Evolutionary conservation across 2,329 filamentous ascomycete species (phyloP), one percentile per base, ranked within the genome.

Genomic region (Trichoderma asperellum): DNA sequence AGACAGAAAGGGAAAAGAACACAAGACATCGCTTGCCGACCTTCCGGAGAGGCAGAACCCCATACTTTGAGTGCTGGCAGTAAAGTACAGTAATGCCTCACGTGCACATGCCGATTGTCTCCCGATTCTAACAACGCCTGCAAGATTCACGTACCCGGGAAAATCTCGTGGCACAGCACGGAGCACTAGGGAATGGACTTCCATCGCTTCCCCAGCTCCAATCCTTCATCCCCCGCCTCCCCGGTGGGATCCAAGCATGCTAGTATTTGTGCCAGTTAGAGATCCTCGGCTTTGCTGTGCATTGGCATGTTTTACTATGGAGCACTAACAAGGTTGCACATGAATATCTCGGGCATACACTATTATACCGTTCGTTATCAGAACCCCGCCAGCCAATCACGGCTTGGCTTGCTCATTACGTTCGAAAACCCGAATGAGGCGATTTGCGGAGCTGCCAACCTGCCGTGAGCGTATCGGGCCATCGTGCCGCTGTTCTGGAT

Each of bases 351-450:
- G 34, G 49, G 47, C 24, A 49, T 35, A 24, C n/a, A 14, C 29
- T 14, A 24, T 12, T 14, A 24, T 12, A 53, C 66, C 62, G 43
- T 34, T 21, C 53, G 62, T 70, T 70, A 70, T 70, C 69, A 68
- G 58, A 40, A 7, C 59, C 24, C 32, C 2, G 24, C 0, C 37
- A 18, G 52, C 69, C 69, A 70, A 70, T 68, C 32, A 60, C 14
- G n/a, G 12, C 2, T 5, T 52, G 12, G 65, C 65, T 70, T 70
- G 69, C 65, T 70, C 69, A 64, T 70, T 70, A 70, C 69, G 69
- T 70, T 64, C 29, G 57, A 43, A 70, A 70, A 68, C 65, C 69
- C 64, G 53, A 32, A 70, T 70, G 18, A 47, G 69, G 69, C 60
- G 35, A 68, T 70, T 70, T 70, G 59, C 60, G 69, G 69, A 60